Conservation (phyloP, 73 alveolate genomes). For the Blepharisma stoltei region DNA sequence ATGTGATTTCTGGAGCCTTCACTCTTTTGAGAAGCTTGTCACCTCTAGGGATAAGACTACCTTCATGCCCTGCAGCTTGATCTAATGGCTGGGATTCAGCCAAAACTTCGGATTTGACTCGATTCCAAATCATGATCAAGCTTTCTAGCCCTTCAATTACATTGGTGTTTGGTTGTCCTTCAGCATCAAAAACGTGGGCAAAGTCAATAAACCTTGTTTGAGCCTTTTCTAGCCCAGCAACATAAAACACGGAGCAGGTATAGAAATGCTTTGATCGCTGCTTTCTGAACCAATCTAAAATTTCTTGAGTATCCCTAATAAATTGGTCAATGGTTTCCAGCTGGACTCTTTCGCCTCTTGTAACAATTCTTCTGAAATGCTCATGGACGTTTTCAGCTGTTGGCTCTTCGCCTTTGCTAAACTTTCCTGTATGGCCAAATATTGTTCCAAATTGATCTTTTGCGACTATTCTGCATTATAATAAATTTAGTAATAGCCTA, state of each 20-base stretch:
- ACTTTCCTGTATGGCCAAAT: background rate
- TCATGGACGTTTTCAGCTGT: background rate
- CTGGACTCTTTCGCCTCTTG: background rate
- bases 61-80: conserved; percentile 8
- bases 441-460: background rate
- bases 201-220: conserved; percentile 11
- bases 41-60: background rate
- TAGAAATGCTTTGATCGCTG: background rate
- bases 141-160: conserved; percentile 3
- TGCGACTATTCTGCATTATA: no score
- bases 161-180: background rate
- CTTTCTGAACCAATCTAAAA: background rate
- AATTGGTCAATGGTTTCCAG: background rate
- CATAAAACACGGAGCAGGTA: background rate
- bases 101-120: background rate
- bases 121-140: background rate
- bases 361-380: background rate
- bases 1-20: background rate
- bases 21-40: conserved; percentile 6
- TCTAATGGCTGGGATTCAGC: background rate
- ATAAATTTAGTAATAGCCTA: no score
- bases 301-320: background rate
- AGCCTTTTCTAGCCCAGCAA: background rate
- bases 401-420: background rate
- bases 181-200: conserved; percentile 9